A percentile compares a stretch with the other conserved stretches of the same genome.
phyloP scores from a whole-genome alignment of 1,139 yeast species.

The Lodderomyces margitis region DNA sequence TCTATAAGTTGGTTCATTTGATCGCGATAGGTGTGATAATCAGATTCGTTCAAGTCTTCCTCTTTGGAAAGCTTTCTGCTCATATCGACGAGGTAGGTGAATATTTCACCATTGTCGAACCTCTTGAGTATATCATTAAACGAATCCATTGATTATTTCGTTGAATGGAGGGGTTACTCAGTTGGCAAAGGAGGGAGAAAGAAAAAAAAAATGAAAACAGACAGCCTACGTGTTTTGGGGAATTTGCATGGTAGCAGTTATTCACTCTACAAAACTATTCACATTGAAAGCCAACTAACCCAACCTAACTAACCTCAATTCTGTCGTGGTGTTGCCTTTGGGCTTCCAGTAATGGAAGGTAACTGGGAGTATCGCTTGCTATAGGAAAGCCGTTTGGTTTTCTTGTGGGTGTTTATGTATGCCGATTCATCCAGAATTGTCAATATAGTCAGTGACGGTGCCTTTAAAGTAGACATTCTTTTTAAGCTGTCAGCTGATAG shows the following conservation, averaged over 20 bases:
- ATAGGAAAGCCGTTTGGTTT: slow-evolving; percentile 12
- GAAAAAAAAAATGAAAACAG: neutral
- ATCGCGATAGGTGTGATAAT: slow-evolving; percentile 18
- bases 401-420: slow-evolving; percentile 4
- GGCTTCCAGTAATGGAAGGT: slow-evolving; percentile 16
- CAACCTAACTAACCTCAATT: no score
- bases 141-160: slow-evolving; percentile 12
- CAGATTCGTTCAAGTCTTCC: slow-evolving; percentile 14
- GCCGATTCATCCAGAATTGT: slow-evolving; percentile 12
- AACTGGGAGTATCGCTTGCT: slow-evolving; percentile 15
- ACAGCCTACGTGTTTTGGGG: neutral
- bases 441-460: slow-evolving; percentile 26
- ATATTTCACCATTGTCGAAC: slow-evolving; percentile 22
- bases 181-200: neutral
- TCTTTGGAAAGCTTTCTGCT: slow-evolving; percentile 20
- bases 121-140: slow-evolving; percentile 20
- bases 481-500: neutral
- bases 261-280: no score
- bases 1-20: slow-evolving; percentile 21
- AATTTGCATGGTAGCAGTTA: neutral
- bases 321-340: slow-evolving; percentile 8
- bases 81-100: slow-evolving; percentile 25
- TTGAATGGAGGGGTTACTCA: neutral
- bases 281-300: no score
- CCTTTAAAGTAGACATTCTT: slow-evolving; percentile 15